Base-by-base conservation (phyloP, 805 yeast genomes). In the Alloascoidea hylecoeti region DNA sequence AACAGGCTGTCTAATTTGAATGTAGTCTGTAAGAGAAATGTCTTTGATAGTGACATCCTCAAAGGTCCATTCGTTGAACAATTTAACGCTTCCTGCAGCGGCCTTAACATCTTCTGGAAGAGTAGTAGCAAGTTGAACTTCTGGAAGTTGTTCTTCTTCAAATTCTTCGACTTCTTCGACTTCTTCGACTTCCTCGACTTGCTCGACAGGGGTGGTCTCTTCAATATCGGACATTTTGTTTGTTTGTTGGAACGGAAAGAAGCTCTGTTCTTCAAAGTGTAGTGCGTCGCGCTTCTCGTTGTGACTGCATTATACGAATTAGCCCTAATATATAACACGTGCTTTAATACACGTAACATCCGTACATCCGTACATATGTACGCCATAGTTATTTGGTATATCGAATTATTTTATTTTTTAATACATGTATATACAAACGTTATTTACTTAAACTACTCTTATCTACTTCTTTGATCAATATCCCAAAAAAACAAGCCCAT, bases 21-120 rank as follows among this genome's bases (percentile, higher is more conserved):
- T 72, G 92, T 92, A 92, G 73, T 92, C 98, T 60, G 92, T 86
- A 66, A 92, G 77, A 50, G 98, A 89, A 63, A 94, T 81, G 67
- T 92, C 99, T 78, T 85, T 86, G 57, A 92, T 85, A 68, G 88
- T 92, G 60, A 92, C 92, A 47, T 85, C 96, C 69, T 88, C 94
- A 64, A 83, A 94, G 52, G 96, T 78, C 98, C 98, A 92, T 73
- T 89, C 89, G 95, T 92, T 92, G 89, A 92, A 92, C 62, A 92
- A 80, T 73, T 86, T 89, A 69, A 92, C 80, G 72, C 84, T 94
- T 64, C 76, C 79, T 65, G 89, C 85, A 69, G 95, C 96, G 64
- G 78, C 81, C 72, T 84, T 94, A 61, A 92, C 85, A 39, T 85
- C 96, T 65, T 79, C 85, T 70, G 98, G 97, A 63, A 92, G 86